Evolutionary conservation across 2,329 filamentous ascomycete species (phyloP).

Genomic region (Blumeria graminis): DNA sequence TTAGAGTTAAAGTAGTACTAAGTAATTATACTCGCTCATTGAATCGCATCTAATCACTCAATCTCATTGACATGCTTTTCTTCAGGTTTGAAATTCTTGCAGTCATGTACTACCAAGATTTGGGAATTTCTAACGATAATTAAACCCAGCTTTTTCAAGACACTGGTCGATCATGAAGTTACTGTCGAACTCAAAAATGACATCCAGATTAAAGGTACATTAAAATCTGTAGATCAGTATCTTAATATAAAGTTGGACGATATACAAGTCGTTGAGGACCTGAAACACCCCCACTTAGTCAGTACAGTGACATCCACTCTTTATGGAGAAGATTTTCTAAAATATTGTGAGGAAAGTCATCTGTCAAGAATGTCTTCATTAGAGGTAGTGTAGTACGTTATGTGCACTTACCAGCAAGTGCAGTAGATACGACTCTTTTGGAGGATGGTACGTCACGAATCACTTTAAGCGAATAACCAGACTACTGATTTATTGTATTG

Average conservation of each 20-base stretch:
- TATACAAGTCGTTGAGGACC: constrained; percentile 74
- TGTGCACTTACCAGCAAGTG: constrained; percentile 41
- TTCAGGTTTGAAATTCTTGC: constrained; percentile 14
- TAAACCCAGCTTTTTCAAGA: constrained; percentile 65
- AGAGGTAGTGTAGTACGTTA: constrained; percentile 52
- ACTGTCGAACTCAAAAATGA: constrained; percentile 99
- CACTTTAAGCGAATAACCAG: neutral
- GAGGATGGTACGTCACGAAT: constrained; percentile 34
- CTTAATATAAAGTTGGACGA: constrained; percentile 98
- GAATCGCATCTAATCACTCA: no score
- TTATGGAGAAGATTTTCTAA: neutral
- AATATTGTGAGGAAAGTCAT: constrained; percentile 23
- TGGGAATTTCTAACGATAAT: constrained; percentile 16
- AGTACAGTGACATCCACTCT: constrained; percentile 8
- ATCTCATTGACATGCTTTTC: constrained; percentile 14
- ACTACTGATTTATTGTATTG: neutral
- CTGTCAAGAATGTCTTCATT: constrained; percentile 56
- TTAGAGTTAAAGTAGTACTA: no score
- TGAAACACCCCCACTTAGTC: constrained; percentile 85
- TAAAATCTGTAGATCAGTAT: constrained; percentile 97
- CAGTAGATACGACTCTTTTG: constrained; percentile 44
- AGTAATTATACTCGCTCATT: no score
- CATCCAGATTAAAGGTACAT: constrained; percentile 80
- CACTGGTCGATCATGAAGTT: constrained; percentile 87
- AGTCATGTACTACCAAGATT: constrained; percentile 1